Conservation (phyloP, 176 grass and related monocot species). For the Guadua angustifolia region DNA sequence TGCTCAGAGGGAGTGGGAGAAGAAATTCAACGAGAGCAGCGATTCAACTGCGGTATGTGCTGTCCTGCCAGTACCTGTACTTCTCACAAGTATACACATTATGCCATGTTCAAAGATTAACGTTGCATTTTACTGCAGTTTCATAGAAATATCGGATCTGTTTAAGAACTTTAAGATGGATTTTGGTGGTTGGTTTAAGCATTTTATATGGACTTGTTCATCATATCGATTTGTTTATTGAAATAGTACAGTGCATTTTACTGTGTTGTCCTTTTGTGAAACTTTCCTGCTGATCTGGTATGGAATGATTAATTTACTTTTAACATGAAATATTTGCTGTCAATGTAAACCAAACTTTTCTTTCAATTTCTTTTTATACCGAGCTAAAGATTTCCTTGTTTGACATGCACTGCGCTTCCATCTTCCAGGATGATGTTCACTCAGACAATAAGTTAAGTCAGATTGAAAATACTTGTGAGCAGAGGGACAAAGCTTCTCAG, state of each 20-base stretch:
- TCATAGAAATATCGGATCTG: not conserved
- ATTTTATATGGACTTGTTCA: not conserved
- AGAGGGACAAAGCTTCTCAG: conserved; percentile 39
- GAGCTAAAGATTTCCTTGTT: not conserved
- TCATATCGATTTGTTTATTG: not conserved
- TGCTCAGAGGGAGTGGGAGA: conserved; percentile 97
- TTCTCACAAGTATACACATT: not conserved
- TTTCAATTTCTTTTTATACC: not conserved
- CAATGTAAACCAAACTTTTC: conserved; percentile 38
- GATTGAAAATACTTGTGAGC: conserved; percentile 36
- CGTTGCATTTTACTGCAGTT: not conserved
- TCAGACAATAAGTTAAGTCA: conserved; percentile 39
- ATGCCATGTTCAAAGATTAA: not conserved
- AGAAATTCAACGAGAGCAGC: conserved; percentile 59
- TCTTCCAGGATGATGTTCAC: conserved; percentile 50
- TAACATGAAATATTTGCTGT: conserved; percentile 9
- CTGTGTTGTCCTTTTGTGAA: not conserved
- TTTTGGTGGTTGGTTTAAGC: not conserved
- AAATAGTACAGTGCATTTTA: not conserved
- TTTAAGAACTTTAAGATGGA: not conserved
- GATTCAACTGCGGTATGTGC: conserved; percentile 49
- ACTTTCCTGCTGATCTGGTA: conserved; percentile 14
- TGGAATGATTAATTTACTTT: not conserved
- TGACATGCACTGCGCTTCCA: conserved; percentile 40
- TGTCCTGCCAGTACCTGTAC: not conserved